These are phyloP conservation scores for Microbotryum saponariae DNA, from an alignment of 1,284 basidiomycete species.

Conservation along the genomic window DNA sequence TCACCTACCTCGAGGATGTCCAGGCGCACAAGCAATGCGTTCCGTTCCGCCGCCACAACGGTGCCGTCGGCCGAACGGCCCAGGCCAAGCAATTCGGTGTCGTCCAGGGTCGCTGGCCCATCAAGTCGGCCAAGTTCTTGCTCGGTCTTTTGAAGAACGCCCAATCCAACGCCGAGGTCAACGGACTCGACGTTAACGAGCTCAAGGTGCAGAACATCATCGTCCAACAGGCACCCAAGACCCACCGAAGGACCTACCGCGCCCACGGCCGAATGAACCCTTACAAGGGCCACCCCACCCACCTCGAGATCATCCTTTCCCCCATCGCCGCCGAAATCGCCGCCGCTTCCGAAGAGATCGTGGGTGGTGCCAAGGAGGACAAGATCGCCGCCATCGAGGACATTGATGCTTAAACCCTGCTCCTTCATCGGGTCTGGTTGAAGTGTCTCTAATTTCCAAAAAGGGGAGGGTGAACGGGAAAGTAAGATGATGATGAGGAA, in stretches of 20 bases:
- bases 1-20: slow-evolving; percentile 88
- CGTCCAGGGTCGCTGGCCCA: slow-evolving; percentile 82
- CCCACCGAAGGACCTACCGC: slow-evolving; percentile 98
- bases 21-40: slow-evolving; percentile 95
- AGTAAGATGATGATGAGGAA: no score
- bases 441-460: no score
- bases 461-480: no score
- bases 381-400: no score
- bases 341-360: slow-evolving; percentile 21
- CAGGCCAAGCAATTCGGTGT: slow-evolving; percentile 68
- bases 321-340: slow-evolving; percentile 73
- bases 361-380: no score
- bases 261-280: slow-evolving; percentile 71
- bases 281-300: slow-evolving; percentile 77
- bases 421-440: no score
- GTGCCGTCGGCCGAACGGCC: slow-evolving; percentile 87
- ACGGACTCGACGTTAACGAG: slow-evolving; percentile 88
- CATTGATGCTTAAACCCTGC: no score
- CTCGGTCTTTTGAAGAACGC: slow-evolving; percentile 95
- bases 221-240: slow-evolving; percentile 99
- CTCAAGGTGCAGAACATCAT: slow-evolving; percentile 92
- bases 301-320: slow-evolving; percentile 87
- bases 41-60: slow-evolving; percentile 93
- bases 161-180: slow-evolving; percentile 97
- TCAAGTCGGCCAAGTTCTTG: slow-evolving; percentile 94